Percentiles rank a stretch among this genome's conserved stretches.
phyloP scores from a whole-genome alignment of 805 yeast genomes.

The Blastobotrys americana region DNA sequence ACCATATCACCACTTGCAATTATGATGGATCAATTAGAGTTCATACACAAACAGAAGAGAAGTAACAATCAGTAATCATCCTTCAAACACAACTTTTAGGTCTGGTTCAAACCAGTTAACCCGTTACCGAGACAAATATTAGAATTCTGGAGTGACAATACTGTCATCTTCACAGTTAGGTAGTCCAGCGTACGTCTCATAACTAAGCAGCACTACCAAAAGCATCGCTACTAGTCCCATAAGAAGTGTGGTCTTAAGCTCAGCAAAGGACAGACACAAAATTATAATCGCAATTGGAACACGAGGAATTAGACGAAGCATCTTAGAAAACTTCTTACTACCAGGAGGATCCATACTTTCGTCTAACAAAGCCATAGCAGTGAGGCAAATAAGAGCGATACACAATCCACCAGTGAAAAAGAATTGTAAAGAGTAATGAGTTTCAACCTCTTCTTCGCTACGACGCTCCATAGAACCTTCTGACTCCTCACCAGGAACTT shows the following conservation, averaged over 20 bases:
- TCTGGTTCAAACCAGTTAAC: no score
- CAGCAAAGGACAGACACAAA: slow-evolving; percentile 39
- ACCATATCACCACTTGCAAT: no score
- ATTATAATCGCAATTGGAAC: slow-evolving; percentile 37
- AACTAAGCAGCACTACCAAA: slow-evolving; percentile 31
- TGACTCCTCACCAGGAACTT: slow-evolving; percentile 2
- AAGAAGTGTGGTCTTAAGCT: slow-evolving; percentile 34
- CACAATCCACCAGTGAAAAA: slow-evolving; percentile 50
- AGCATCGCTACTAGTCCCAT: slow-evolving; percentile 40
- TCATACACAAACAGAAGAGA: no score
- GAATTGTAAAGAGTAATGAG: slow-evolving; percentile 38
- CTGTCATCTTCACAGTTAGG: background rate
- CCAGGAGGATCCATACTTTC: slow-evolving; percentile 36
- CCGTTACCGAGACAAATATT: no score
- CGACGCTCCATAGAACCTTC: slow-evolving; percentile 5
- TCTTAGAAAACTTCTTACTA: slow-evolving; percentile 30
- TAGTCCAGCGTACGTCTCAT: slow-evolving; percentile 31
- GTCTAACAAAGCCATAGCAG: slow-evolving; percentile 40
- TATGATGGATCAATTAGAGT: no score
- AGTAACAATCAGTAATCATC: no score
- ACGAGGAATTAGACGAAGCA: slow-evolving; percentile 37
- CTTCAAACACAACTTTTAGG: no score
- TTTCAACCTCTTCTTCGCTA: slow-evolving; percentile 31
- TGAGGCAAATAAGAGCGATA: slow-evolving; percentile 36
- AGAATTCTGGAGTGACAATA: background rate